Base-by-base conservation (phyloP, 306 rosid species). In the Ceratonia siliqua region DNA sequence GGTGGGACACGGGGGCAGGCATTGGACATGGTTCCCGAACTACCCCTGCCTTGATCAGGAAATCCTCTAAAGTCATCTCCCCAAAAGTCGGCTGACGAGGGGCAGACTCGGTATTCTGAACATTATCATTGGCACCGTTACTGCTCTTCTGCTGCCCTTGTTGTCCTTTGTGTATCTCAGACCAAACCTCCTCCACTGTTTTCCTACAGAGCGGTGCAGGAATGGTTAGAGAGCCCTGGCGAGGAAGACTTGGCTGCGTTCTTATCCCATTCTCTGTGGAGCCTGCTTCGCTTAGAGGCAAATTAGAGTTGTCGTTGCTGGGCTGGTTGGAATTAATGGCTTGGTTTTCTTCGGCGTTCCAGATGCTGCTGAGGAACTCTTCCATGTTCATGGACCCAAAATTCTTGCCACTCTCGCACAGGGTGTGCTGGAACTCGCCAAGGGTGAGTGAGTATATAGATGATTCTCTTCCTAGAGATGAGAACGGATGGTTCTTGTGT, bases 311-410 rank as follows among this genome's bases (percentile, higher is more conserved):
- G 57, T 22, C 32, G 58, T 18, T 54, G 53, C 8, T 15, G 41
- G 0, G 72, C 1, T 14, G 36, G 21, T 13, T 18, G 15, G 33
- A 14, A 56, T 73, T 81, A 25, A 62, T 43, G 65, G 81, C 89
- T 50, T 87, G 93, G 58, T 72, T 88, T 54, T 92, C 97, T 75
- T 92, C 97, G 0, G 96, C 97, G 4, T 75, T 90, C 96, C 97
- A 92, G 15, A 92, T 88, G 78, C 92, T 89, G 53, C 76, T 86
- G 30, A 92, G 89, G 49, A 92, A 89, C 84, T 89, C 97, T 73
- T 92, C 97, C 97, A 92, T 92, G 87, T 92, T 92, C 97, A 92
- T 92, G 14, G 96, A 90, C 8, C 94, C 94, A 4, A 92, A 90
- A 17, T 89, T 88, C 85, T 86, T 92, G 45, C 92, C 88, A 8